phyloP scores from a whole-genome alignment of 1,284 basidiomycete genomes.

The Pseudozyma sp. region DNA sequence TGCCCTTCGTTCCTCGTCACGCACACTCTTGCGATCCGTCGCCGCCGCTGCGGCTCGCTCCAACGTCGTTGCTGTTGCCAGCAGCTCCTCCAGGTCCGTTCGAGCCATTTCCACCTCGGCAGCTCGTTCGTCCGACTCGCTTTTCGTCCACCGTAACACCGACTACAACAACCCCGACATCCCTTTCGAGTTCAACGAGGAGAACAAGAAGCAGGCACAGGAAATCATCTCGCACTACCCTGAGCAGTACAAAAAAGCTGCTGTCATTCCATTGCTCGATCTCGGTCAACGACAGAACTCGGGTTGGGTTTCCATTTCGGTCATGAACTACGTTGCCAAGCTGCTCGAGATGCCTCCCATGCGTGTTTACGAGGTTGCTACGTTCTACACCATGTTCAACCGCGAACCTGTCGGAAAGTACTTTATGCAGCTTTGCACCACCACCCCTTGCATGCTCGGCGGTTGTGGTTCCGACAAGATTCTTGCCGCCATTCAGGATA shows the following conservation, averaged over 20 bases:
- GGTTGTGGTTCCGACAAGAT: constrained; percentile 87
- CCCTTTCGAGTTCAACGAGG: constrained; percentile 85
- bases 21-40: constrained; percentile 45
- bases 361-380: constrained; percentile 99
- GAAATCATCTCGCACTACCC: constrained; percentile 94
- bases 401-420: constrained; percentile 89
- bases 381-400: constrained; percentile 95
- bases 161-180: constrained; percentile 81
- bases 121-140: constrained; percentile 57
- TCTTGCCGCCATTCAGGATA: constrained; percentile 83
- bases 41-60: constrained; percentile 30
- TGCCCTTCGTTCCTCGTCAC: constrained; percentile 47
- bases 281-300: constrained; percentile 97
- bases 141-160: constrained; percentile 82
- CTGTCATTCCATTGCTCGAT: constrained; percentile 95
- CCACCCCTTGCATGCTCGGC: constrained; percentile 96
- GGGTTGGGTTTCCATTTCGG: constrained; percentile 97
- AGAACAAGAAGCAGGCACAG: constrained; percentile 85
- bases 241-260: constrained; percentile 93
- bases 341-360: constrained; percentile 94
- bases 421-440: constrained; percentile 98
- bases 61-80: constrained; percentile 33
- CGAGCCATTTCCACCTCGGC: constrained; percentile 52
- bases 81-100: constrained; percentile 22
- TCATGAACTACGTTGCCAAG: constrained; percentile 95